Evolutionary conservation across 768 basidiomycete species (phyloP).

Genomic region (Erythrobasidium yunnanense): DNA sequence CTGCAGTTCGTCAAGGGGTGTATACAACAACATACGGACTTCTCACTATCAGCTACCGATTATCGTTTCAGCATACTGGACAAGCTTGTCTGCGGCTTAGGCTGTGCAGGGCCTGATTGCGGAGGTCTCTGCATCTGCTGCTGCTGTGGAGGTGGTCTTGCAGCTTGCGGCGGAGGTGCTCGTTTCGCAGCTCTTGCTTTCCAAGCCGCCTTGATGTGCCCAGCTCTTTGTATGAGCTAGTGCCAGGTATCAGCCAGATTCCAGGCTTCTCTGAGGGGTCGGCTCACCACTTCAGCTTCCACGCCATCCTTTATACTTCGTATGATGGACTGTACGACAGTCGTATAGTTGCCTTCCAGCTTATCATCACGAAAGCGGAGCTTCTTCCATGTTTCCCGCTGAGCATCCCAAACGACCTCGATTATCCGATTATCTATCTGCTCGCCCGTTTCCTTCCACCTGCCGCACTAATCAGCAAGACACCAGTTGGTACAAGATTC

Average conservation of each 20-base stretch:
- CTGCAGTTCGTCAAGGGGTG: too few species aligned
- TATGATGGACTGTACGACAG: conserved; percentile 75
- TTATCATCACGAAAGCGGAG: conserved; percentile 94
- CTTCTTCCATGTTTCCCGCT: conserved; percentile 61
- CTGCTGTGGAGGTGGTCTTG: too few species aligned
- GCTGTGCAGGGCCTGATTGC: too few species aligned
- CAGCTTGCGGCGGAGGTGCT: background rate
- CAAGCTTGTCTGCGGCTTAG: too few species aligned
- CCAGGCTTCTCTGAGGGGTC: too few species aligned
- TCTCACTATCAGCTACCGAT: too few species aligned
- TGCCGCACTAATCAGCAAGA: conserved; percentile 41
- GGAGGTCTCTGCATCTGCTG: too few species aligned
- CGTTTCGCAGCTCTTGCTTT: conserved; percentile 12
- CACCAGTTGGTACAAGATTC: conserved; percentile 14
- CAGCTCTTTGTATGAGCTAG: conserved; percentile 23
- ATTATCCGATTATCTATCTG: conserved; percentile 89
- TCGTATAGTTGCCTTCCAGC: conserved; percentile 74
- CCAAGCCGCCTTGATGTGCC: conserved; percentile 20
- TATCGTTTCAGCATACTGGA: too few species aligned
- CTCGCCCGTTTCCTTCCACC: conserved; percentile 70
- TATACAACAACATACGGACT: too few species aligned
- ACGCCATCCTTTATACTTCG: conserved; percentile 88
- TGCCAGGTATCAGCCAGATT: too few species aligned
- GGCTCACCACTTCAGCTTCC: conserved; percentile 71
- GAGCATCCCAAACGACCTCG: conserved; percentile 81